Percentiles rank a stretch among this genome's conserved stretches.
These are phyloP conservation scores for Mortierella antarctica DNA, from an alignment of 192 early-diverging fungal genomes.

Conservation along the genomic window DNA sequence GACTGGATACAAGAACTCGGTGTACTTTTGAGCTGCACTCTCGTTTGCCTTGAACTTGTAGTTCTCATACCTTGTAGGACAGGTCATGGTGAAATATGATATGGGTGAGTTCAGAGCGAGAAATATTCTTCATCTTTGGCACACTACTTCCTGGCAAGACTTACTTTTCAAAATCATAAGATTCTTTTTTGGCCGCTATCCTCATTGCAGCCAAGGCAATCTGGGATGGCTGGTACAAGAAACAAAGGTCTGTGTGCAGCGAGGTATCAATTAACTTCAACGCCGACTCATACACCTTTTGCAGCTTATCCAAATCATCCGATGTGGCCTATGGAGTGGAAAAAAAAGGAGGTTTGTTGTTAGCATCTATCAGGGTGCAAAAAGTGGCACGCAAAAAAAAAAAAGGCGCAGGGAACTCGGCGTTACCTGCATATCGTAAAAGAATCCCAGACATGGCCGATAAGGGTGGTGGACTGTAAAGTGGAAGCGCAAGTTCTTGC, in stretches of 20 bases:
- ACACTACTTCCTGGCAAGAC: not conserved
- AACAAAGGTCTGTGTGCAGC: slow-evolving; percentile 77
- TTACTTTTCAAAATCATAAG: slow-evolving; percentile 64
- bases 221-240: slow-evolving; percentile 82
- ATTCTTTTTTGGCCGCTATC: slow-evolving; percentile 66
- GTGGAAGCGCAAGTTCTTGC: slow-evolving; percentile 78
- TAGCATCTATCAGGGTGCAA: too few species aligned
- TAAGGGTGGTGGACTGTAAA: slow-evolving; percentile 80
- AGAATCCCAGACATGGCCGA: slow-evolving; percentile 75
- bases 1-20: slow-evolving; percentile 57
- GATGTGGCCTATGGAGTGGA: slow-evolving; percentile 51
- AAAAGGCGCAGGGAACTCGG: not conserved
- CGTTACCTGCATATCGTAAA: slow-evolving; percentile 75
- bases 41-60: slow-evolving; percentile 43
- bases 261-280: slow-evolving; percentile 66
- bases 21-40: slow-evolving; percentile 33
- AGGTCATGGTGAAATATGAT: not conserved
- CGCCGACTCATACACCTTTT: slow-evolving; percentile 66
- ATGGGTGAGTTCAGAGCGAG: not conserved
- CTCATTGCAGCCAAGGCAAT: slow-evolving; percentile 75
- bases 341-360: slow-evolving; percentile 6
- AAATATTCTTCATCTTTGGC: not conserved
- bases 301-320: slow-evolving; percentile 55
- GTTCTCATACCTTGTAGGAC: slow-evolving; percentile 16
- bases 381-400: not conserved